These are phyloP conservation scores for Paecilomyces niveus DNA, from an alignment of 2,329 filamentous ascomycete genomes.

Conservation along the genomic window DNA sequence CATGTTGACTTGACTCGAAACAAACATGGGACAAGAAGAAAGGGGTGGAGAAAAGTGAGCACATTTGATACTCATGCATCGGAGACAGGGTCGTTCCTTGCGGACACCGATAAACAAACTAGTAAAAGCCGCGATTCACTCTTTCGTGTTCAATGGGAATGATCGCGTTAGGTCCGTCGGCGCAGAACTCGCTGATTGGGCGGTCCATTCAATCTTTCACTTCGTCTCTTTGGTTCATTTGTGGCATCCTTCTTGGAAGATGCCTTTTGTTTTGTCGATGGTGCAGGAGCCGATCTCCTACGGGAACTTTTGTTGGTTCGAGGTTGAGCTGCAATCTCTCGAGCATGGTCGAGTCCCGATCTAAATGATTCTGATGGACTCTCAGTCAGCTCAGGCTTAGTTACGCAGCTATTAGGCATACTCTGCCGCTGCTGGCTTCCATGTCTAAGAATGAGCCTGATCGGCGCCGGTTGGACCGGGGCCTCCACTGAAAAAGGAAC, in stretches of 20 bases:
- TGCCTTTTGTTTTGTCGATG: neutral
- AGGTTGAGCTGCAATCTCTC: neutral
- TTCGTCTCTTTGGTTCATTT: neutral
- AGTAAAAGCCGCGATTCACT: neutral
- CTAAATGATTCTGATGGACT: neutral
- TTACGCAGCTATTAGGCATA: neutral
- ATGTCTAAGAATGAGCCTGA: neutral
- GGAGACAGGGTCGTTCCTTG: neutral
- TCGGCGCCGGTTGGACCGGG: neutral
- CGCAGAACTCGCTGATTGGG: neutral
- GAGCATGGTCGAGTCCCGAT: neutral
- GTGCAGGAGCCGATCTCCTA: neutral
- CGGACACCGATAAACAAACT: neutral
- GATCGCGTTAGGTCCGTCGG: neutral
- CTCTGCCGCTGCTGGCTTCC: neutral
- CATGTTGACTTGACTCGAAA: neutral
- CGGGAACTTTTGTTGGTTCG: neutral
- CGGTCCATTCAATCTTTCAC: constrained; percentile 1
- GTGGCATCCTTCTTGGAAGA: neutral
- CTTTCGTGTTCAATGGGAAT: neutral
- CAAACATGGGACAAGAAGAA: neutral
- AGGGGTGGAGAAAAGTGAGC: neutral
- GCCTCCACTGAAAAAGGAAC: neutral
- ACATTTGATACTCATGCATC: neutral
- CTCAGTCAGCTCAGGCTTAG: neutral